These are phyloP conservation scores for Candida hispaniensis DNA, from an alignment of 805 yeast species.

Conservation along the genomic window DNA sequence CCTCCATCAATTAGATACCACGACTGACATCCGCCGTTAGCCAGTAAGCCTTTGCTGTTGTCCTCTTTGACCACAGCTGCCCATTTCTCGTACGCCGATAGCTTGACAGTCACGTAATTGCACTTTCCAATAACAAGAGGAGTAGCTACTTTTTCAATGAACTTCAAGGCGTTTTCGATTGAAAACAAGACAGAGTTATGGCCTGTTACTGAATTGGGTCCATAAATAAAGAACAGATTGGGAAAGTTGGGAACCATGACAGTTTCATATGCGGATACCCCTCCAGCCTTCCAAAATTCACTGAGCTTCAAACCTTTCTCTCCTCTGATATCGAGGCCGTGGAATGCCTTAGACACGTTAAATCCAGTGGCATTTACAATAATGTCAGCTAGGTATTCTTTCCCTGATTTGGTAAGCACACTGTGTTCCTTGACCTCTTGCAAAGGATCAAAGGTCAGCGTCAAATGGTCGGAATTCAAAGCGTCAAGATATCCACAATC, in stretches of 20 bases:
- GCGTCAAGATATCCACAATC: slow-evolving; percentile 18
- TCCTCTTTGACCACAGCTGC: slow-evolving; percentile 9
- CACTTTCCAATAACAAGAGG: slow-evolving; percentile 15
- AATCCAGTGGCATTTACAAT: slow-evolving; percentile 20
- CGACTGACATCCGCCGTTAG: slow-evolving; percentile 19
- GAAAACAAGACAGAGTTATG: slow-evolving; percentile 19
- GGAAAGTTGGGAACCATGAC: slow-evolving; percentile 19
- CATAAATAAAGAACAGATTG: slow-evolving; percentile 18
- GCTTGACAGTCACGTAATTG: slow-evolving; percentile 15
- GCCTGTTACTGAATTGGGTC: slow-evolving; percentile 20
- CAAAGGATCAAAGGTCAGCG: slow-evolving; percentile 16
- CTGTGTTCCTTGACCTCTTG: slow-evolving; percentile 15
- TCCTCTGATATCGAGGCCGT: slow-evolving; percentile 14
- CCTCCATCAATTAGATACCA: slow-evolving; percentile 18
- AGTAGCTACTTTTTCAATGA: slow-evolving; percentile 17
- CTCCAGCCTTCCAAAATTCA: slow-evolving; percentile 17
- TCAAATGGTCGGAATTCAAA: slow-evolving; percentile 15
- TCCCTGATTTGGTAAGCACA: slow-evolving; percentile 18
- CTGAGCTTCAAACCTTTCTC: slow-evolving; percentile 16
- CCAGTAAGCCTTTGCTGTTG: slow-evolving; percentile 15
- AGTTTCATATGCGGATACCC: slow-evolving; percentile 19
- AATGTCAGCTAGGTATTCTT: slow-evolving; percentile 18
- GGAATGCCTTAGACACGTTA: slow-evolving; percentile 7
- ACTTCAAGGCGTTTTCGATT: slow-evolving; percentile 18
- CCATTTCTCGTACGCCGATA: slow-evolving; percentile 19